These are phyloP conservation scores for Capsaspora owczarzaki DNA, from an alignment of 78 protist genomes.

Conservation along the genomic window DNA sequence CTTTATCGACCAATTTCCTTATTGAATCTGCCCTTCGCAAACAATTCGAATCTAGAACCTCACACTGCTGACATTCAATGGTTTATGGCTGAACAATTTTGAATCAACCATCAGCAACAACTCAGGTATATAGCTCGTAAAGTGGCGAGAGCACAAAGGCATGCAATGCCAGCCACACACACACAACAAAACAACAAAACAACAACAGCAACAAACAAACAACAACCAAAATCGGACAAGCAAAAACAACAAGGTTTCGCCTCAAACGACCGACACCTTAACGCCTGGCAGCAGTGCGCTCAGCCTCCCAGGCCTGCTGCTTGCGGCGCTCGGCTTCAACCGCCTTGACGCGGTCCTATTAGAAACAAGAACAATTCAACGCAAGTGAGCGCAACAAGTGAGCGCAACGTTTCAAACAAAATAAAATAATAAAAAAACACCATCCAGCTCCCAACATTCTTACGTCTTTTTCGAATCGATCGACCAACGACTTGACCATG, in stretches of 20 bases:
- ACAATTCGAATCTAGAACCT: too few species aligned
- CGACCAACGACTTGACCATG: background rate
- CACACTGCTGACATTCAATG: too few species aligned
- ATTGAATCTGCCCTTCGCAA: too few species aligned
- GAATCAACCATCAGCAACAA: too few species aligned
- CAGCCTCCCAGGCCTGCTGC: background rate
- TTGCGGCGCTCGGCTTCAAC: background rate
- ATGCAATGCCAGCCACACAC: background rate
- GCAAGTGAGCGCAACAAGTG: background rate
- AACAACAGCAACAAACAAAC: background rate
- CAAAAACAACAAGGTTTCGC: background rate
- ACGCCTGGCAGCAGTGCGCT: background rate
- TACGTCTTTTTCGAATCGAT: background rate
- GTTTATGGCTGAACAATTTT: too few species aligned
- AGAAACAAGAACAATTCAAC: background rate
- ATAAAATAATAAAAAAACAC: background rate
- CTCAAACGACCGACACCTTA: background rate
- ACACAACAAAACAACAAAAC: background rate
- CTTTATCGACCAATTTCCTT: too few species aligned
- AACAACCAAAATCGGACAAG: background rate
- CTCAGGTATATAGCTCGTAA: too few species aligned
- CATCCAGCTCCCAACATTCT: background rate
- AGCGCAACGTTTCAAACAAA: background rate
- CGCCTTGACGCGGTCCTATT: background rate
- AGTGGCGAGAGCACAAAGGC: background rate